Base-by-base conservation (phyloP, 257 asterid genomes). In the Solanum lycopersicoides region DNA sequence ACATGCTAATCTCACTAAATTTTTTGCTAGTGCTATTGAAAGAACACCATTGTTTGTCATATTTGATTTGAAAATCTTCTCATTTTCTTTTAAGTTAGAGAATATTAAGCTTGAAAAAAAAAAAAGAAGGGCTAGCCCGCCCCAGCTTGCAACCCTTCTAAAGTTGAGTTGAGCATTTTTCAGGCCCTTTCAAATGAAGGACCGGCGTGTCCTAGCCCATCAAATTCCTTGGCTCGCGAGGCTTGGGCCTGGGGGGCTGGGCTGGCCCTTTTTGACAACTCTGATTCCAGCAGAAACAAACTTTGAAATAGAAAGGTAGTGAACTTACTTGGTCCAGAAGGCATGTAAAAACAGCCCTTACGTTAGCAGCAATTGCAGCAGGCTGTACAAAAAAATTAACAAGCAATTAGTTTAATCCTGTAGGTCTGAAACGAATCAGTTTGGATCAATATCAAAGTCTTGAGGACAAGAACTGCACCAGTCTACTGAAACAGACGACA, bases 321-420 rank as follows among this genome's bases (percentile, higher is more conserved):
- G 80, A 85, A 82, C 88, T 88, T 88, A 96, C 99, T 94, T 97
- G 99, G 91, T 96, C 98, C 86, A 96, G 90, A 73, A 97, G 99
- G 92, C 98, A 94, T 20, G 98, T 96, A 90, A 97, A 97, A 91
- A 94, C 96, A 86, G 96, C 96, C 90, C 97, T 93, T 32, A 95
- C 98, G 88, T 94, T 91, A 83, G 98, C 94, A 83, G 98, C 98
- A 91, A 95, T 94, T 37, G 95, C 85, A 39, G 95, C 96, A 90
- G 99, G 98, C 99, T 96, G 95, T 90, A 92, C 66, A 87, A 91
- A 14, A 71, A 87, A 76, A 87, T 45, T 85, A 59, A 73, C 68
- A 85, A 75, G 79, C 74, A 90, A 83, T 73, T 74, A 89, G 83
- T 86, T 44, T 15, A 28, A 89, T 85, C 60, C 50, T 80, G 44